Evolutionary conservation across 73 alveolate species (phyloP), one percentile per base, ranked within the genome.

Genomic region (Symbiodinium natans): DNA sequence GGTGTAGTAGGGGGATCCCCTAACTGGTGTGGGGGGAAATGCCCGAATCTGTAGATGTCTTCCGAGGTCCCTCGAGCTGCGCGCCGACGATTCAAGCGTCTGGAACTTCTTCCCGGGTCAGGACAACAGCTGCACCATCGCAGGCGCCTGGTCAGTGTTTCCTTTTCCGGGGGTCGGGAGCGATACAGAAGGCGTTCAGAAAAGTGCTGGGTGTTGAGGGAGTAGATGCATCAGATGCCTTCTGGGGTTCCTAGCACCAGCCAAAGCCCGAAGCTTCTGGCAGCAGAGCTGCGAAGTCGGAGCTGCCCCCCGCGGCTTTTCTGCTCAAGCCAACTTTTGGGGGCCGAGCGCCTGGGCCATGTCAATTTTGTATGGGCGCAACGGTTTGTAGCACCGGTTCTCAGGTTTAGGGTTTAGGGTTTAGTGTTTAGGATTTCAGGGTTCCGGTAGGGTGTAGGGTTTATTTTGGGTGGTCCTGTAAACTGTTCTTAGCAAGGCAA

Each of bases 51-150:
- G n/a, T n/a, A n/a, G n/a, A n/a, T n/a, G n/a, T n/a, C n/a, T n/a
- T n/a, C n/a, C n/a, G 48, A 90, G 97, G 97, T 90, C 97, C 23
- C 56, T 90, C 39, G 97, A 90, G 75, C 88, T 90, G 13, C 46
- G 97, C 38, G 87, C 97, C 17, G 97, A 90, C 11, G 97, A 85
- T 23, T 36, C 74, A n/a, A 88, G 38, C 15, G 87, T 90, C 36
- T 90, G 97, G 97, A 71, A 82, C 87, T 85, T 68, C 38, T 90
- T 90, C 42, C 97, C 80, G 38, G 97, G 97, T 2, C 17, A 90
- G 54, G 97, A 90, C 31, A 88, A 68, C 75, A 90, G 97, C 97
- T 90, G 97, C 41, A 90, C 97, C 11, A 41, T 68, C 39, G 41
- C 48, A 25, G 97, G 96, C 40, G n/a, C n/a, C n/a, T n/a, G n/a